Conservation (phyloP, 345 rosid genomes). For the Rhizophora apiculata region DNA sequence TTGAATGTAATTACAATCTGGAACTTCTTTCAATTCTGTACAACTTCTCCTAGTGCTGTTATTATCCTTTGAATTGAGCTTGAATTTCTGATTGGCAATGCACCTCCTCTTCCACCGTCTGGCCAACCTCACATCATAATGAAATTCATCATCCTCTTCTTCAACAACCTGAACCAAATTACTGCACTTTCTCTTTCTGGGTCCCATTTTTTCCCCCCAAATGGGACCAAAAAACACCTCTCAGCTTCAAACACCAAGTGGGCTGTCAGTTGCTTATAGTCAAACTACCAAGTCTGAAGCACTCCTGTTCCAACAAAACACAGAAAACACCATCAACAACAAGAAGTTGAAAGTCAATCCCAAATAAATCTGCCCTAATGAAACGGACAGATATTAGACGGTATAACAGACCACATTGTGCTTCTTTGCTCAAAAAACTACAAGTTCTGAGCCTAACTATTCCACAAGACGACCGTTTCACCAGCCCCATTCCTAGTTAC, state of each 20-base stretch:
- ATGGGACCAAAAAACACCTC: neutral
- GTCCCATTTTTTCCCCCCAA: slow-evolving; percentile 1
- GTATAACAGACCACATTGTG: too few relatives aligned
- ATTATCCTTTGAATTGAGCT: neutral
- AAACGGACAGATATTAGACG: too few relatives aligned
- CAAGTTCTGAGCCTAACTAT: too few relatives aligned
- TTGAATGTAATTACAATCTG: neutral
- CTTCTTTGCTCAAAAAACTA: too few relatives aligned
- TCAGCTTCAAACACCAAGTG: neutral
- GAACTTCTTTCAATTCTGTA: neutral
- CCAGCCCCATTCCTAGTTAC: too few relatives aligned
- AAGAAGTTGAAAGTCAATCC: too few relatives aligned
- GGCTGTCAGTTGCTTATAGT: too few relatives aligned
- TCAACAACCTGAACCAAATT: neutral
- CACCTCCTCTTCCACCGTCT: slow-evolving; percentile 34
- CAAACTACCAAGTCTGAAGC: too few relatives aligned
- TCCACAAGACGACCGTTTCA: too few relatives aligned
- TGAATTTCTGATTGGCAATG: slow-evolving; percentile 8
- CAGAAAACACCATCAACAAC: too few relatives aligned
- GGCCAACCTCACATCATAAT: slow-evolving; percentile 22
- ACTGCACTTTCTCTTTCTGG: neutral
- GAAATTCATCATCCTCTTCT: neutral
- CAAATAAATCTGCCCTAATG: too few relatives aligned
- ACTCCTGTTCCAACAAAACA: too few relatives aligned
- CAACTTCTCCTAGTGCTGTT: neutral